Base-by-base conservation (phyloP, 441 rosid genomes). In the Biscutella auriculata region DNA sequence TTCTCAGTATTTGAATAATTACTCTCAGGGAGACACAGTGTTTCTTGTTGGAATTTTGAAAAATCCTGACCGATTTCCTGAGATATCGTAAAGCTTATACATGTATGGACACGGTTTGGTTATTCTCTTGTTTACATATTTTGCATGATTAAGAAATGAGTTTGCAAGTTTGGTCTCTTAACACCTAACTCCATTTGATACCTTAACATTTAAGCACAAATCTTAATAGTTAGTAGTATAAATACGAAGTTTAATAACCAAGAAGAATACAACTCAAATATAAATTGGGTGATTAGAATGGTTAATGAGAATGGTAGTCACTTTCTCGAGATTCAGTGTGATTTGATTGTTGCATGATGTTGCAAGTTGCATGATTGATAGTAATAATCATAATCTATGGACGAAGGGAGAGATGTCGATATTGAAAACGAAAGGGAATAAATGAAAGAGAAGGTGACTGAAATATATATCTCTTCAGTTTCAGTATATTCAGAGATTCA, bases 1-100 rank as follows among this genome's bases (percentile, higher is more conserved):
- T 36, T 51, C 9, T 4, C 25, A 55, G 27, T 43, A 25, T 25
- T 58, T 15, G 54, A 68, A 68, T 68, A 68, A 68, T 28, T 25
- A 48, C 36, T 55, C 72, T 48, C 58, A 21, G 4, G 21, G 53
- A 45, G 59, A 35, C 36, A 53, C 21, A 25, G 42, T 47, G 32
- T 54, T 19, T 68, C 49, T 33, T 21, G 9, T 30, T 25, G 30
- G 25, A 41, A 23, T 41, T 26, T 23, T 47, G 47, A 40, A 57
- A 53, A 25, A 9, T 8, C 25, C 36, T 8, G 37, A 21, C 37
- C 16, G 9, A 32, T 25, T 9, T 27, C 27, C 7, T 27, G 53
- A 55, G 46, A 41, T 54, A 2, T 32, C 23, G 14, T 32, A 44
- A 60, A 36, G 42, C 54, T 67, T 49, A 9, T 58, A 42, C 42